phyloP scores from a whole-genome alignment of 108 stramenopile species.

The Fistulifera pelliculosa region DNA sequence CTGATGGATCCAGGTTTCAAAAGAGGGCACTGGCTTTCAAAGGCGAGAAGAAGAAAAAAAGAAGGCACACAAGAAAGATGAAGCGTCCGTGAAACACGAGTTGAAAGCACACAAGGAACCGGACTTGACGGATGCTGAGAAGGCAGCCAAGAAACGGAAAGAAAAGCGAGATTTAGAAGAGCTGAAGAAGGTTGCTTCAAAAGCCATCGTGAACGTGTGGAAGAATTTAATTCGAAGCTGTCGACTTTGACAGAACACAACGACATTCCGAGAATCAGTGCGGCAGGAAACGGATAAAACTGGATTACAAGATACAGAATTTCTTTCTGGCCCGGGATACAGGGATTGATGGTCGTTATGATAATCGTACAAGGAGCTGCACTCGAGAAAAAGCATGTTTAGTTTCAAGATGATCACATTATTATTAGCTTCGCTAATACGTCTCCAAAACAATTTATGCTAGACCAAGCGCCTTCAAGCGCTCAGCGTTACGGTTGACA shows the following conservation, averaged over 20 bases:
- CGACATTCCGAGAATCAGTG: slow-evolving; percentile 76
- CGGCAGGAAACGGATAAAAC: too few species aligned
- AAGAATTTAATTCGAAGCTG: slow-evolving; percentile 73
- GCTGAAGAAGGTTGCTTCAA: slow-evolving; percentile 44
- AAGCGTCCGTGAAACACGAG: slow-evolving; percentile 1
- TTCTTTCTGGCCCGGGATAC: too few species aligned
- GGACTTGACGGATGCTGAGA: slow-evolving; percentile 69
- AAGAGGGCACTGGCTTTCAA: slow-evolving; percentile 49
- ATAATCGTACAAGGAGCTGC: too few species aligned
- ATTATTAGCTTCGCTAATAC: too few species aligned
- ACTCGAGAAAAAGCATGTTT: too few species aligned
- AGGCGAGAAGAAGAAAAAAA: slow-evolving; percentile 37
- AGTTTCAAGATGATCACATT: too few species aligned
- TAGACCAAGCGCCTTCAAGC: slow-evolving; percentile 70
- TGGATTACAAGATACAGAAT: too few species aligned
- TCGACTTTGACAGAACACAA: slow-evolving; percentile 70
- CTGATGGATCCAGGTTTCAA: slow-evolving; percentile 12
- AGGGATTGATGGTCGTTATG: too few species aligned
- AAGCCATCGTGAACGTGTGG: slow-evolving; percentile 57
- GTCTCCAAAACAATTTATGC: slow-evolving; percentile 29
- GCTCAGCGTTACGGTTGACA: slow-evolving; percentile 77
- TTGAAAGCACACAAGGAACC: slow-evolving; percentile 27
- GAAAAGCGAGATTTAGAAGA: slow-evolving; percentile 50
- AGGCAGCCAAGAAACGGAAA: slow-evolving; percentile 33
- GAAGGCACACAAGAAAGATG: slow-evolving; percentile 28